A percentile compares a stretch with the other conserved stretches of the same genome.
Evolutionary conservation across 2,329 filamentous ascomycete genomes (phyloP).

Genomic region (Arthrobotrys iridis): DNA sequence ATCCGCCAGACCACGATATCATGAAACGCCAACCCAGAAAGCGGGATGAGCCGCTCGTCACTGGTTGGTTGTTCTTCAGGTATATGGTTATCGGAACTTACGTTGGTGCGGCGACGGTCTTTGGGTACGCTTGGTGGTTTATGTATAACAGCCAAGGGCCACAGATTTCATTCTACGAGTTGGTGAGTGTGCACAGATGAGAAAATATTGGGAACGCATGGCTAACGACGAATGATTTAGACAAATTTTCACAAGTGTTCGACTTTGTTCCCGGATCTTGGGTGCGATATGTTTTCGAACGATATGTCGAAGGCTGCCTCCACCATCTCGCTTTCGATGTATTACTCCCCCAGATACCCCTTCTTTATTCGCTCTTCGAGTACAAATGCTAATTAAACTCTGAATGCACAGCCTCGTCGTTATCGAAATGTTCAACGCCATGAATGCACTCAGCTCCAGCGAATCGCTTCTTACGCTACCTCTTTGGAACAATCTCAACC

Average conservation of each 20-base stretch:
- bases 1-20: slow-evolving; percentile 96
- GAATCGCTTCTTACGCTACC: slow-evolving; percentile 93
- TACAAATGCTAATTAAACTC: slow-evolving; percentile 1
- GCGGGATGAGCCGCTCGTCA: slow-evolving; percentile 90
- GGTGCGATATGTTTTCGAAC: slow-evolving; percentile 89
- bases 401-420: slow-evolving; percentile 76
- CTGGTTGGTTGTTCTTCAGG: slow-evolving; percentile 95
- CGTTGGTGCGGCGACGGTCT: slow-evolving; percentile 92
- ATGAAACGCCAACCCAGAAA: slow-evolving; percentile 93
- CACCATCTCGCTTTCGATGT: slow-evolving; percentile 79
- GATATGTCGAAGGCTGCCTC: slow-evolving; percentile 88
- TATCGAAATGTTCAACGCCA: slow-evolving; percentile 99
- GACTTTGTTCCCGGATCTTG: slow-evolving; percentile 83
- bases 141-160: slow-evolving; percentile 92
- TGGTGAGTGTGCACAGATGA: slow-evolving; percentile 61
- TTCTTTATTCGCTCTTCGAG: neutral
- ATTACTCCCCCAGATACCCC: too few relatives aligned
- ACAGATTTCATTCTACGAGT: slow-evolving; percentile 87
- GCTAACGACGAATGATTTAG: neutral
- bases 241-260: slow-evolving; percentile 94
- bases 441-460: slow-evolving; percentile 95
- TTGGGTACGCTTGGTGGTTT: slow-evolving; percentile 99
- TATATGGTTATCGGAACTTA: slow-evolving; percentile 97
- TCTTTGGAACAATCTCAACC: slow-evolving; percentile 98
- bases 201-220: neutral